Evolutionary conservation across 331 rosid species (phyloP).

Genomic region (Rhamnella rubrinervis): DNA sequence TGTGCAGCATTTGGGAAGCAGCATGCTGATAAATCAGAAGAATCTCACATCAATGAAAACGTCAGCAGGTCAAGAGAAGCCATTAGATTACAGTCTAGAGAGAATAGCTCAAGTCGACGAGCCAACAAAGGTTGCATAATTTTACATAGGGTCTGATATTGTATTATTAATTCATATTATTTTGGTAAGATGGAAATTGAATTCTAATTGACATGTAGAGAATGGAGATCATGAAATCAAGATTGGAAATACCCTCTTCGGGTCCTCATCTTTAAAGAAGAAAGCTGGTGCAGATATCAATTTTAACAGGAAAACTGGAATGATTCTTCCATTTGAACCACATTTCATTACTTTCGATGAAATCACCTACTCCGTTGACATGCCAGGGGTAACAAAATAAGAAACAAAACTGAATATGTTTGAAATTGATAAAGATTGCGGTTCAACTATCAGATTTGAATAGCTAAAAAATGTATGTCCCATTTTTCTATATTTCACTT

Average conservation of each 20-base stretch:
- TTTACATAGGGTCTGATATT: no score
- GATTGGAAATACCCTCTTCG: not conserved
- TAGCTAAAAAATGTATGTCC: not conserved
- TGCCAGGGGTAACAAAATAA: conserved; percentile 50
- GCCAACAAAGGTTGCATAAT: conserved; percentile 16
- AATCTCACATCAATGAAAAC: conserved; percentile 25
- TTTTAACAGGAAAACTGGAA: conserved; percentile 41
- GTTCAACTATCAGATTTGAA: not conserved
- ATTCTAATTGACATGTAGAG: not conserved
- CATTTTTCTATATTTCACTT: conserved; percentile 8
- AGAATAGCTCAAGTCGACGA: conserved; percentile 2
- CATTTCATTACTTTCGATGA: conserved; percentile 61
- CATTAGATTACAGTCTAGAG: not conserved
- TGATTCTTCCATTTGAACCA: conserved; percentile 65
- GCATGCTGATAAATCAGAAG: conserved; percentile 32
- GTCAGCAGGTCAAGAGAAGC: not conserved
- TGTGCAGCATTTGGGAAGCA: conserved; percentile 43
- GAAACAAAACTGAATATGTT: no score
- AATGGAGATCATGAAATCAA: not conserved
- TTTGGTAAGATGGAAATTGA: no score
- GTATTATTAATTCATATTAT: no score
- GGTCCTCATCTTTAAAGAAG: not conserved
- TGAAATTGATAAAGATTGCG: conserved; percentile 4
- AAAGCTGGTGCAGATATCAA: not conserved
- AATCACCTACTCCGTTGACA: conserved; percentile 57